These are phyloP conservation scores for Paraphaeosphaeria sporulosa DNA, from an alignment of 2,329 filamentous ascomycete species.

Conservation along the genomic window DNA sequence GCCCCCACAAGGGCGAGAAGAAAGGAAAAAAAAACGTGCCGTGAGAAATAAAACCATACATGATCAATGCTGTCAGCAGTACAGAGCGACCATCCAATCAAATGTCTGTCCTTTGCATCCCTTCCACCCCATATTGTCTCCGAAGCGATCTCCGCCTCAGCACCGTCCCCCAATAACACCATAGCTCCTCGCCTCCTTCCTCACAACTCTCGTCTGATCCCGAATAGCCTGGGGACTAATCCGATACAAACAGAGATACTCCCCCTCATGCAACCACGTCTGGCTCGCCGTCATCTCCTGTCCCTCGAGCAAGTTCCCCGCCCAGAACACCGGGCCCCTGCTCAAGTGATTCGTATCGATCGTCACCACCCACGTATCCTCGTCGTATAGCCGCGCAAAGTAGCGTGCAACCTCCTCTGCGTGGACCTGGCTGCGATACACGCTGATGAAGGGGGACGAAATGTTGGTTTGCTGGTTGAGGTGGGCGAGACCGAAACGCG, in stretches of 20 bases:
- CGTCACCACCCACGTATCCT: conserved; percentile 35
- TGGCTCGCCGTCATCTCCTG: conserved; percentile 13
- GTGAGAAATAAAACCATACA: too few species aligned
- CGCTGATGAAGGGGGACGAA: conserved; percentile 44
- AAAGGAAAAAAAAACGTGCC: too few species aligned
- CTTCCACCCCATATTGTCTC: not conserved
- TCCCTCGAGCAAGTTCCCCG: conserved; percentile 34
- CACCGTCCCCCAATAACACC: conserved; percentile 28
- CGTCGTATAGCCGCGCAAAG: conserved; percentile 28
- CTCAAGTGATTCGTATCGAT: conserved; percentile 42
- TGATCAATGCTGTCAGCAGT: too few species aligned
- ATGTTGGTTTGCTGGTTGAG: conserved; percentile 45
- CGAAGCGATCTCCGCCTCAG: conserved; percentile 17
- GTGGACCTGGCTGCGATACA: conserved; percentile 37
- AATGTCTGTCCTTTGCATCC: not conserved
- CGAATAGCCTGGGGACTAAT: conserved; percentile 43
- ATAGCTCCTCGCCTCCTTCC: conserved; percentile 26
- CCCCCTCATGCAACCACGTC: conserved; percentile 41
- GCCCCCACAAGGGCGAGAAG: too few species aligned
- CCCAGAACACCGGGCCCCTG: conserved; percentile 42
- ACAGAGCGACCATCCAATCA: too few species aligned
- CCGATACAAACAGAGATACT: conserved; percentile 46
- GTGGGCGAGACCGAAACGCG: conserved; percentile 40
- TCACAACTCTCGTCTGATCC: conserved; percentile 35
- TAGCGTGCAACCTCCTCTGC: conserved; percentile 37